Conservation (phyloP, 177 flowering plant genomes). For the Vitis hybrid region DNA sequence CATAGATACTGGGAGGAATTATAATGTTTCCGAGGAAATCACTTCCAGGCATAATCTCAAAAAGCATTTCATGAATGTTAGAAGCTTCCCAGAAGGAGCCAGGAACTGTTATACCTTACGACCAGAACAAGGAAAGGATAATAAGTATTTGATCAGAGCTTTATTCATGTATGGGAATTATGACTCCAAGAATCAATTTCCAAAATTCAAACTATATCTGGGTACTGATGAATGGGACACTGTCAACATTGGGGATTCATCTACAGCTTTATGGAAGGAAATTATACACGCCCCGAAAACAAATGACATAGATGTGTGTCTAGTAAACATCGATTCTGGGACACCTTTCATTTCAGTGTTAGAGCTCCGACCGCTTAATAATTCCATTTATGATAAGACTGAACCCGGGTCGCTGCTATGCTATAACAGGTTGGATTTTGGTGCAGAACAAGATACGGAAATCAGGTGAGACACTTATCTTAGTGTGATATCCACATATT, state of each 20-base stretch:
- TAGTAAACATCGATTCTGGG: conserved; percentile 24
- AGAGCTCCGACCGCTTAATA: conserved; percentile 25
- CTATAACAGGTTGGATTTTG: conserved; percentile 11
- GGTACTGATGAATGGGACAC: conserved; percentile 27
- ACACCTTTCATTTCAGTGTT: conserved; percentile 31
- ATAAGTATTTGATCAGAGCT: conserved; percentile 26
- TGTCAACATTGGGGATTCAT: not conserved
- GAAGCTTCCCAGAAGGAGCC: conserved; percentile 29
- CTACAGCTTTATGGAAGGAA: conserved; percentile 9
- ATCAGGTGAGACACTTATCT: not conserved
- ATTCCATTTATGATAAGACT: conserved; percentile 5
- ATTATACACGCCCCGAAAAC: conserved; percentile 15
- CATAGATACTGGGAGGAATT: too few relatives aligned
- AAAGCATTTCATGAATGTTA: conserved; percentile 5
- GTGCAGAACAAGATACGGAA: not conserved
- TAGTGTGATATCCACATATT: too few relatives aligned
- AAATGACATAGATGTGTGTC: conserved; percentile 14
- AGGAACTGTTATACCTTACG: conserved; percentile 27
- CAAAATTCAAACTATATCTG: conserved; percentile 25
- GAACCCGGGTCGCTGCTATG: conserved; percentile 8
- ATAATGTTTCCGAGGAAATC: too few relatives aligned
- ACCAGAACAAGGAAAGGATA: not conserved
- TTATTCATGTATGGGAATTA: conserved; percentile 33
- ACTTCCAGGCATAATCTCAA: not conserved
- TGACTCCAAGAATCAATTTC: conserved; percentile 11